Evolutionary conservation across 148 eudicot genomes (phyloP), one percentile per base, ranked within the genome.

Genomic region (Talinum fruticosum): DNA sequence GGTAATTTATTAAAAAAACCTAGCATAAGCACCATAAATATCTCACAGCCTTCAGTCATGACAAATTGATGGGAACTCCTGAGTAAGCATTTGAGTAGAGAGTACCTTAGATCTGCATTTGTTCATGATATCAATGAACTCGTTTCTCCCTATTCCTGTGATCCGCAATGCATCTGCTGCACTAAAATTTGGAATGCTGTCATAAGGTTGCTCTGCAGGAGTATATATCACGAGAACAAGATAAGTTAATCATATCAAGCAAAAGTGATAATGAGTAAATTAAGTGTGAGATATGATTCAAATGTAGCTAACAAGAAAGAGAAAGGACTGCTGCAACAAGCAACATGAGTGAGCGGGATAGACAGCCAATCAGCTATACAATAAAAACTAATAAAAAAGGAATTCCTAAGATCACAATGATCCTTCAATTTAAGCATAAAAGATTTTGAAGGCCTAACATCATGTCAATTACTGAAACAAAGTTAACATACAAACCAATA

Each of bases 131-230:
- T 96, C 99, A 78, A 96, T 96, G 82, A 96, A 96, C 80, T 96
- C 99, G 84, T 96, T 96, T 88, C 99, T 91, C 79, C 97, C 99
- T 35, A 96, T 84, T 73, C 99, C 97, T 28, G 97, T 90, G 64
- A 96, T 88, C 76, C 99, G 87, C 84, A 96, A 83, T 71, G 97
- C 97, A 89, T 96, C 99, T 71, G 99, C 97, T n/a, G 99, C 99
- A 79, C 92, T 96, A 77, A 96, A 93, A 75, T 96, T 96, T 29
- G 99, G 99, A 67, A 96, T 93, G 87, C 99, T 96, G 74, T 96
- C 99, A 70, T 96, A 93, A 29, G 99, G 99, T 90, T 96, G 99
- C 86, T 96, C 99, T 96, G 93, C 87, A 83, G 59, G 18, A 67
- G 34, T 45, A 37, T 28, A 53, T 28, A 62, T 28, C 66, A 49